Evolutionary conservation across 2,329 filamentous ascomycete species (phyloP).

Genomic region (Beauveria brongniartii): DNA sequence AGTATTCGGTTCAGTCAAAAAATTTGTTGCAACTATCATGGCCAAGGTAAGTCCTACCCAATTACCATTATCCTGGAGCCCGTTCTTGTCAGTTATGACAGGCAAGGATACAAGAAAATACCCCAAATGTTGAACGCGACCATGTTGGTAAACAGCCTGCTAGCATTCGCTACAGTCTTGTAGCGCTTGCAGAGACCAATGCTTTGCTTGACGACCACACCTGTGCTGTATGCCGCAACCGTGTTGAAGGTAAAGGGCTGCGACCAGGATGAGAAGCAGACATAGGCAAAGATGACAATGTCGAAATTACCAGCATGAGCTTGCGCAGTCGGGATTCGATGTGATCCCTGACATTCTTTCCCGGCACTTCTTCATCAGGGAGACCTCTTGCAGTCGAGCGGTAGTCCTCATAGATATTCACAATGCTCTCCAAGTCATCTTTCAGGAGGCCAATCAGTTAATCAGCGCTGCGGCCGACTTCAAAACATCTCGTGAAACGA

Average conservation of each 20-base stretch:
- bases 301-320: constrained; percentile 15
- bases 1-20: constrained; percentile 14
- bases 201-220: constrained; percentile 15
- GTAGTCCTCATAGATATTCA: constrained; percentile 15
- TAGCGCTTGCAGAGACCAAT: constrained; percentile 14
- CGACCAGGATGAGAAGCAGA: constrained; percentile 15
- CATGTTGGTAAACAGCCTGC: constrained; percentile 16
- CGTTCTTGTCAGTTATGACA: constrained; percentile 12
- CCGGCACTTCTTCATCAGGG: neutral
- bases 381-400: neutral
- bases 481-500: constrained; percentile 14
- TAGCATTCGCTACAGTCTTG: constrained; percentile 13
- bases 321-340: constrained; percentile 14
- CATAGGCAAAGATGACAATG: constrained; percentile 14
- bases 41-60: constrained; percentile 14
- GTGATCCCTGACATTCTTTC: neutral
- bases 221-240: constrained; percentile 14
- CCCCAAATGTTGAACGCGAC: constrained; percentile 14
- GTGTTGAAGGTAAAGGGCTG: constrained; percentile 17
- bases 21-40: constrained; percentile 14
- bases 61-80: constrained; percentile 10
- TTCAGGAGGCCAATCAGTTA: constrained; percentile 15
- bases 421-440: constrained; percentile 15
- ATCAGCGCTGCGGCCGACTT: constrained; percentile 13
- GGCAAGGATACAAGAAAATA: constrained; percentile 14